These are phyloP conservation scores for Lachnum nothofagi DNA, from an alignment of 2,329 filamentous ascomycete genomes.

Conservation along the genomic window DNA sequence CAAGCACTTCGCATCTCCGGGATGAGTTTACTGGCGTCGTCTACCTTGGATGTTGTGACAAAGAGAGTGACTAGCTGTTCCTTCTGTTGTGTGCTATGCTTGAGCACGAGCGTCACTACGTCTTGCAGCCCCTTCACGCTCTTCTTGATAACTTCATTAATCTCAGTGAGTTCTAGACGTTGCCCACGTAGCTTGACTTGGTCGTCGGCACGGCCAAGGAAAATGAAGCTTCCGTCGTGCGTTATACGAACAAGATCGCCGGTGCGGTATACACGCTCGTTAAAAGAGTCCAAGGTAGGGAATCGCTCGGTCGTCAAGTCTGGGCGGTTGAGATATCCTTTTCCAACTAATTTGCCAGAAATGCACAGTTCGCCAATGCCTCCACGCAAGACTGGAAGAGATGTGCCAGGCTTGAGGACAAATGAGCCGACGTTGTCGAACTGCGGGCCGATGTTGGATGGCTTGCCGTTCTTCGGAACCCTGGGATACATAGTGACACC, in stretches of 20 bases:
- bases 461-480: constrained; percentile 70
- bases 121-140: constrained; percentile 56
- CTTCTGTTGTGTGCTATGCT: constrained; percentile 66
- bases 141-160: constrained; percentile 75
- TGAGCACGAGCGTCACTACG: constrained; percentile 68
- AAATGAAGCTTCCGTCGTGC: constrained; percentile 77
- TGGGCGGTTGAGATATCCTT: constrained; percentile 76
- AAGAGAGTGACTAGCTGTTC: constrained; percentile 80
- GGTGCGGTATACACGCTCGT: constrained; percentile 72
- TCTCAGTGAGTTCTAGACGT: constrained; percentile 82
- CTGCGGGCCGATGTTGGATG: constrained; percentile 81
- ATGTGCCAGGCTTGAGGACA: constrained; percentile 66
- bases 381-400: constrained; percentile 67
- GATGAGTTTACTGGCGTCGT: constrained; percentile 34
- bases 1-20: constrained; percentile 57
- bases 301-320: constrained; percentile 77
- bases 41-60: constrained; percentile 34
- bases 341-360: constrained; percentile 79
- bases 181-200: constrained; percentile 90
- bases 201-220: constrained; percentile 81
- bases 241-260: constrained; percentile 81
- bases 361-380: constrained; percentile 85
- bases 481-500: constrained; percentile 86
- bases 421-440: constrained; percentile 85
- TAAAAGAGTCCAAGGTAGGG: constrained; percentile 53